A percentile compares a stretch with the other conserved stretches of the same genome.
phyloP scores from a whole-genome alignment of 31 red algal species.

The Bonnemaisonia californica region DNA sequence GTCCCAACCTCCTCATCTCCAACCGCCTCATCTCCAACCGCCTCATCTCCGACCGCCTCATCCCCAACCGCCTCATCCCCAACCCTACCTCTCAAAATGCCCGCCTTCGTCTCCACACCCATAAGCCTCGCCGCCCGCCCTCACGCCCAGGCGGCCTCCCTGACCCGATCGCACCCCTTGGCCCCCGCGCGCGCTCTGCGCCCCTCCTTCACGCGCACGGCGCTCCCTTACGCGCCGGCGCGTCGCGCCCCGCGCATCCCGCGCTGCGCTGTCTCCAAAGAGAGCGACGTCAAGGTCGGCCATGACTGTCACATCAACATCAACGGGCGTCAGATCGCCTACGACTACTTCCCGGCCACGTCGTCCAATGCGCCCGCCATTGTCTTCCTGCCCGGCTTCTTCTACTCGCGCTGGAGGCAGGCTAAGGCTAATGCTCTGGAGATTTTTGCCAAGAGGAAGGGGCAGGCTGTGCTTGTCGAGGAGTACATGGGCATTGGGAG shows the following conservation, averaged over 20 bases:
- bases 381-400: slow-evolving; percentile 92
- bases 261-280: background rate
- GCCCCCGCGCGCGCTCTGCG: background rate
- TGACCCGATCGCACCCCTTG: background rate
- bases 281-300: slow-evolving; percentile 15
- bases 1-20: background rate
- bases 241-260: background rate
- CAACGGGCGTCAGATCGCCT: slow-evolving; percentile 67
- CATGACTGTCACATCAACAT: slow-evolving; percentile 41
- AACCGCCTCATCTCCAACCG: background rate
- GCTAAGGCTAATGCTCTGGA: slow-evolving; percentile 92
- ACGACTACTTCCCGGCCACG: slow-evolving; percentile 82
- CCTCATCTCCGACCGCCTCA: background rate
- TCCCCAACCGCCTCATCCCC: background rate
- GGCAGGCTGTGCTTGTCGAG: slow-evolving; percentile 77
- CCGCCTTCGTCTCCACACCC: background rate
- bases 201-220: background rate
- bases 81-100: background rate
- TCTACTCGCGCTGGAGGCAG: slow-evolving; percentile 66
- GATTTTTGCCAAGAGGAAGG: slow-evolving; percentile 80
- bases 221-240: background rate
- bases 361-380: slow-evolving; percentile 58
- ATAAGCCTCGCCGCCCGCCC: background rate
- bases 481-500: slow-evolving; percentile 94
- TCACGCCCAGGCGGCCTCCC: background rate